Evolutionary conservation across 345 rosid genomes (phyloP).

Genomic region (Hibiscus trionum): DNA sequence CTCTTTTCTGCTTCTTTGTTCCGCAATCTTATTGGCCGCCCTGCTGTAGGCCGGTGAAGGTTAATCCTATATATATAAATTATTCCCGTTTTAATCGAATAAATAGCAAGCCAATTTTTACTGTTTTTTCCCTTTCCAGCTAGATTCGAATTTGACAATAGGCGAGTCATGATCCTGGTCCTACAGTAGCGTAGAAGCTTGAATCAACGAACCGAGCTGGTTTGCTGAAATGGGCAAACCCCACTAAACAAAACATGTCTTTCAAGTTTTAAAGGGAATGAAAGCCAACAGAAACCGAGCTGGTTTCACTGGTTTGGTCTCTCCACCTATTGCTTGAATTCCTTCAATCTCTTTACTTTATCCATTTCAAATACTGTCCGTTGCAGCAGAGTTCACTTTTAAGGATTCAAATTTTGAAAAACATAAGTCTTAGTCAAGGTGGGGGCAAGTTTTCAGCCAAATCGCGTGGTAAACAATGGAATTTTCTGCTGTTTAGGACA

Average conservation of each 20-base stretch:
- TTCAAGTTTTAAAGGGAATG: background rate
- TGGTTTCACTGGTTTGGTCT: background rate
- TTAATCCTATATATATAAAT: no score
- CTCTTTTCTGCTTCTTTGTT: no score
- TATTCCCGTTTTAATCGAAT: no score
- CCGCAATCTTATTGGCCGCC: no score
- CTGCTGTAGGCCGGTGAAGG: no score
- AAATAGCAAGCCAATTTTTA: no score
- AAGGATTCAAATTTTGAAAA: conserved; percentile 1
- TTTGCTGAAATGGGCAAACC: background rate
- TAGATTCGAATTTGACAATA: no score
- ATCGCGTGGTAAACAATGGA: conserved; percentile 35
- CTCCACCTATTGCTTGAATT: background rate
- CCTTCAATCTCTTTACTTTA: background rate
- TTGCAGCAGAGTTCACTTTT: background rate
- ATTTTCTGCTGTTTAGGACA: conserved; percentile 28
- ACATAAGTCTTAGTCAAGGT: background rate
- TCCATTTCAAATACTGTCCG: background rate
- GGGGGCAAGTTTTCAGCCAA: conserved; percentile 24
- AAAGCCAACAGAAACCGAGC: background rate
- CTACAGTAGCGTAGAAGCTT: background rate
- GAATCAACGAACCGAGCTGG: background rate
- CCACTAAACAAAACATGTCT: background rate
- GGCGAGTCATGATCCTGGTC: no score
- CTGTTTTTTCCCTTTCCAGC: no score